phyloP scores from a whole-genome alignment of 2,329 filamentous ascomycete species.

The Alternaria gaisen region DNA sequence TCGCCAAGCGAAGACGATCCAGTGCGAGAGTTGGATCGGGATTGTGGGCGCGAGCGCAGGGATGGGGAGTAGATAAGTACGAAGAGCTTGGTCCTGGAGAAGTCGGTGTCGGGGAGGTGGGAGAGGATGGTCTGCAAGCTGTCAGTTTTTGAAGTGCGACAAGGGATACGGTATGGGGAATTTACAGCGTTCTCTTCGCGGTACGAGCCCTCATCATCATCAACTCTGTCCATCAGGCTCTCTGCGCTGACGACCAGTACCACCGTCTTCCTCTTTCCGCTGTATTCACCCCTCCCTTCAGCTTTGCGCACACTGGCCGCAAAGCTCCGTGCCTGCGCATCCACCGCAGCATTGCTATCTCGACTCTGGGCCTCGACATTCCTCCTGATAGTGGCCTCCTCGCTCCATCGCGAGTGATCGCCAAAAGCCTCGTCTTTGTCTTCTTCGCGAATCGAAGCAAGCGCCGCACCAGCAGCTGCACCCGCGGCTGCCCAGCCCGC shows the following conservation, averaged over 20 bases:
- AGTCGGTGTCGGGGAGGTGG: constrained; percentile 82
- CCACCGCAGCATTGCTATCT: constrained; percentile 46
- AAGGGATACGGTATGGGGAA: constrained; percentile 19
- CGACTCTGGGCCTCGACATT: constrained; percentile 50
- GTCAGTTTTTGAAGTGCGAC: constrained; percentile 26
- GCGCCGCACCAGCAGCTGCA: constrained; percentile 80
- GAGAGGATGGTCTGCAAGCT: constrained; percentile 72
- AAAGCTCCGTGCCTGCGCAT: constrained; percentile 45
- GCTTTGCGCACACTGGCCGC: constrained; percentile 39
- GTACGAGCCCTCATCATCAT: constrained; percentile 66
- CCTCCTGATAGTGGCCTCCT: constrained; percentile 79
- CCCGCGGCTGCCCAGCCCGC: constrained; percentile 85
- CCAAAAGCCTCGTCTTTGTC: constrained; percentile 76
- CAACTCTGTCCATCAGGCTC: constrained; percentile 62
- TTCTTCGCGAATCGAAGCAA: constrained; percentile 85
- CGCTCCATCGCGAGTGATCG: constrained; percentile 91
- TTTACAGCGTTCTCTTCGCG: constrained; percentile 82
- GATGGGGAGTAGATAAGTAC: constrained; percentile 88
- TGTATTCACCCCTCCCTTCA: constrained; percentile 19
- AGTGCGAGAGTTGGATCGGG: constrained; percentile 27
- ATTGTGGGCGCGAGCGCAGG: constrained; percentile 69
- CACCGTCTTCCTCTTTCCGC: constrained; percentile 70
- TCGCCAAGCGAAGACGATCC: constrained; percentile 72
- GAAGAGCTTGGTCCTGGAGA: constrained; percentile 78
- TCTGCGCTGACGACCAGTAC: constrained; percentile 89